phyloP scores from a whole-genome alignment of 225 moss, liverwort and hornwort species.

The Marchantia polymorpha region DNA sequence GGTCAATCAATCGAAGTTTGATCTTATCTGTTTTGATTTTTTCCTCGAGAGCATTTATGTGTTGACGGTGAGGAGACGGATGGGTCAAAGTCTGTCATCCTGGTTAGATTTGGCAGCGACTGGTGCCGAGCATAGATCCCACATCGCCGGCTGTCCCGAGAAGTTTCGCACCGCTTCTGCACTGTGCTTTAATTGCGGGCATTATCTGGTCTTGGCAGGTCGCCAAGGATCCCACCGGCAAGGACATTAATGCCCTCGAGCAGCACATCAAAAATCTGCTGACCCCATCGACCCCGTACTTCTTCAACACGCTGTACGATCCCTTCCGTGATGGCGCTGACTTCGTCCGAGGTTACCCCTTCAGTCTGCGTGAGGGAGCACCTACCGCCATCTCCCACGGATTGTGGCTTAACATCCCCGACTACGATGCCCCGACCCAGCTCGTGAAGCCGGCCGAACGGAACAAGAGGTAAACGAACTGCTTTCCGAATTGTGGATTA shows the following conservation, averaged over 20 bases:
- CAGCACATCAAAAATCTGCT: constrained; percentile 77
- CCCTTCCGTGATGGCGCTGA: constrained; percentile 79
- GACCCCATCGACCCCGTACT: constrained; percentile 73
- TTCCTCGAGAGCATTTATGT: too few species aligned
- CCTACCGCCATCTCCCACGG: constrained; percentile 87
- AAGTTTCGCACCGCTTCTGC: too few species aligned
- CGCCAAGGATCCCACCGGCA: constrained; percentile 58
- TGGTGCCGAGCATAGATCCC: too few species aligned
- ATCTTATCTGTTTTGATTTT: neutral
- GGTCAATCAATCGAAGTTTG: neutral
- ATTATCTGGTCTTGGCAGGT: constrained; percentile 28
- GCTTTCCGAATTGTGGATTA: too few species aligned
- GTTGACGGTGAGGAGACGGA: neutral
- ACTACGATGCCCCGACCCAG: constrained; percentile 93
- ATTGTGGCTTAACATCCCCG: constrained; percentile 76
- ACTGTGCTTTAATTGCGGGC: too few species aligned
- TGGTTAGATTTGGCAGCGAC: too few species aligned
- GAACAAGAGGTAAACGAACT: constrained; percentile 46
- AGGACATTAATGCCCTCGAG: constrained; percentile 66
- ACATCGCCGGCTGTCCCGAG: too few species aligned
- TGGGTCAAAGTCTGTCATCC: too few species aligned
- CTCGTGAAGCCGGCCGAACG: constrained; percentile 86
- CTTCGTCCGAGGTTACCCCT: constrained; percentile 96
- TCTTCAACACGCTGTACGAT: constrained; percentile 93
- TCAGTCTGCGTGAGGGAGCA: constrained; percentile 88